A percentile compares a stretch with the other conserved stretches of the same genome.
phyloP scores from a whole-genome alignment of 768 basidiomycete species.

The Megacollybia marginata region DNA sequence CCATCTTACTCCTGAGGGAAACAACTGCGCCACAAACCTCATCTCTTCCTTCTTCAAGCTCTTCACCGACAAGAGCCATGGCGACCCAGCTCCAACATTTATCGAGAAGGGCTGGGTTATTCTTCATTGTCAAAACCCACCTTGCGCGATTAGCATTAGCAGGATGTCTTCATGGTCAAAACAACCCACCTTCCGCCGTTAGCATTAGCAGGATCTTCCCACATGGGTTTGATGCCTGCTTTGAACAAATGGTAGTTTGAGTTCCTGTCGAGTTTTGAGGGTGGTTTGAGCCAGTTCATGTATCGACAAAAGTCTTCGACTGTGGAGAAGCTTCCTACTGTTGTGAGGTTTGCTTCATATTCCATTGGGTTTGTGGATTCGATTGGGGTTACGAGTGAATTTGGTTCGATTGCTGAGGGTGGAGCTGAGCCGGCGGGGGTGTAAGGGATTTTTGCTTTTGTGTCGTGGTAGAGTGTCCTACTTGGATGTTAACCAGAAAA shows the following conservation, averaged over 20 bases:
- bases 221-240: conserved; percentile 92
- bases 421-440: conserved; percentile 35
- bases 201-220: conserved; percentile 91
- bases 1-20: conserved; percentile 77
- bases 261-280: conserved; percentile 81
- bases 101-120: conserved; percentile 71
- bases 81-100: conserved; percentile 86
- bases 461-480: conserved; percentile 77
- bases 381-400: conserved; percentile 36
- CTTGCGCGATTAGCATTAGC: conserved; percentile 90
- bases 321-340: conserved; percentile 86
- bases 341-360: conserved; percentile 81
- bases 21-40: conserved; percentile 84
- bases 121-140: conserved; percentile 89
- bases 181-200: conserved; percentile 95
- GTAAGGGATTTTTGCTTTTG: conserved; percentile 64
- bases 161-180: no score
- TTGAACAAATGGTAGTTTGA: conserved; percentile 97
- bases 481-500: background rate
- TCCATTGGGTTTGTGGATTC: conserved; percentile 46
- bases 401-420: conserved; percentile 18
- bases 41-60: conserved; percentile 63
- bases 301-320: conserved; percentile 88
- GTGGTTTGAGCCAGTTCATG: conserved; percentile 92
- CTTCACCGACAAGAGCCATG: conserved; percentile 87